phyloP scores from a whole-genome alignment of 2,329 filamentous ascomycete genomes.

The Trichoderma breve region DNA sequence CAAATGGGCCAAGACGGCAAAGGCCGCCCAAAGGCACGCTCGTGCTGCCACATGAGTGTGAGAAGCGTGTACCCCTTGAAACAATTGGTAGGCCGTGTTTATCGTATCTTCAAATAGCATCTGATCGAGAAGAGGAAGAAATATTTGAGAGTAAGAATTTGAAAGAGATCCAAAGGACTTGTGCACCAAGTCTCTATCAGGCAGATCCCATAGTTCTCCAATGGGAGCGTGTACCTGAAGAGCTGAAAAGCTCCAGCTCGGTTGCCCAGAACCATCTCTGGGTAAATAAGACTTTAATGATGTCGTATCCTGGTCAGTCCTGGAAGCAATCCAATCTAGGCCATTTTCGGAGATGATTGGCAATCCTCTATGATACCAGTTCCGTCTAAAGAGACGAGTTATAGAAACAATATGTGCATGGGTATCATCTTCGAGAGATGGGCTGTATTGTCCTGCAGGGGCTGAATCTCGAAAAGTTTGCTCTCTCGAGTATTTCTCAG shows the following conservation, averaged over 20 bases:
- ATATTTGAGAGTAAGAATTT: background rate
- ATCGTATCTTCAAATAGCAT: background rate
- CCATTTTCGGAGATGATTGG: background rate
- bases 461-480: background rate
- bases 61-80: background rate
- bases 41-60: background rate
- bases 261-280: too few relatives aligned
- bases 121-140: background rate
- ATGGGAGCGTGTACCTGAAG: background rate
- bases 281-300: background rate
- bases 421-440: background rate
- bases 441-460: background rate
- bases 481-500: background rate
- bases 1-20: background rate
- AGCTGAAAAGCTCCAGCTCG: background rate
- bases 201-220: background rate
- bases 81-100: background rate
- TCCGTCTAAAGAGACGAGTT: background rate
- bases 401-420: background rate
- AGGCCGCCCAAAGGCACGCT: background rate
- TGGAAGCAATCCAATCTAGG: background rate
- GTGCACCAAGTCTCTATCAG: background rate
- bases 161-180: background rate
- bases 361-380: slow-evolving; percentile 1
- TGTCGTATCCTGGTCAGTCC: background rate